Percentiles rank a stretch among this genome's conserved stretches.
Conservation (phyloP, 1,284 basidiomycete species). For the Tilletia walkeri region DNA sequence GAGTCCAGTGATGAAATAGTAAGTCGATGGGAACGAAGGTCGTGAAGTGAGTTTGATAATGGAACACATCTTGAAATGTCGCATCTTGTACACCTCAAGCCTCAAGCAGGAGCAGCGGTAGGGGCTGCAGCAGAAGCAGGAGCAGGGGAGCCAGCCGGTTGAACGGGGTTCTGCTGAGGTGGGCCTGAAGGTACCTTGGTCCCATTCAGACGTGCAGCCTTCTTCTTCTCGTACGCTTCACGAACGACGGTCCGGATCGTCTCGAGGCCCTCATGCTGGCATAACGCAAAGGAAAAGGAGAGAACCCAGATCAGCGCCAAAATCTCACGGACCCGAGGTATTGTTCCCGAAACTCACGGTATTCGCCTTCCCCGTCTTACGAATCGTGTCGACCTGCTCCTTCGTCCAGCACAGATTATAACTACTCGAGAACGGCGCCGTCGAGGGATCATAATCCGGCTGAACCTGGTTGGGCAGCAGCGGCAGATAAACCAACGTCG, state of each 20-base stretch:
- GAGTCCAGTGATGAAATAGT: too few species aligned
- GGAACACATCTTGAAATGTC: too few species aligned
- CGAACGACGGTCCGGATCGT: conserved; percentile 25
- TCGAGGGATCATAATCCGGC: conserved; percentile 30
- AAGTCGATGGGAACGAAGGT: too few species aligned
- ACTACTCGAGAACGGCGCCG: conserved; percentile 26
- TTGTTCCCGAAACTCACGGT: conserved; percentile 17
- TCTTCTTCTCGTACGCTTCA: conserved; percentile 28
- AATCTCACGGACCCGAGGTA: not conserved
- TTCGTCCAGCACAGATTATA: conserved; percentile 33
- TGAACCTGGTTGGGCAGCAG: conserved; percentile 21
- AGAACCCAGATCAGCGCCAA: not conserved
- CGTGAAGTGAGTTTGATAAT: too few species aligned
- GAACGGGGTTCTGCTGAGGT: not conserved
- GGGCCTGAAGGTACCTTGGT: not conserved
- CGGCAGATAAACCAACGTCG: conserved; percentile 21
- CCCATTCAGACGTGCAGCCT: conserved; percentile 20
- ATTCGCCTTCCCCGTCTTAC: conserved; percentile 28
- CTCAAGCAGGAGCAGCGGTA: too few species aligned
- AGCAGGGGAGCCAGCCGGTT: not conserved
- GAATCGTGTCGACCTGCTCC: conserved; percentile 30
- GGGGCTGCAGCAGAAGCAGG: too few species aligned
- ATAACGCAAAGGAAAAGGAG: not conserved
- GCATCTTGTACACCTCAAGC: too few species aligned
- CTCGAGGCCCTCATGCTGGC: conserved; percentile 18